Evolutionary conservation across 148 eudicot species (phyloP).

Genomic region (Pouteria glomerata): DNA sequence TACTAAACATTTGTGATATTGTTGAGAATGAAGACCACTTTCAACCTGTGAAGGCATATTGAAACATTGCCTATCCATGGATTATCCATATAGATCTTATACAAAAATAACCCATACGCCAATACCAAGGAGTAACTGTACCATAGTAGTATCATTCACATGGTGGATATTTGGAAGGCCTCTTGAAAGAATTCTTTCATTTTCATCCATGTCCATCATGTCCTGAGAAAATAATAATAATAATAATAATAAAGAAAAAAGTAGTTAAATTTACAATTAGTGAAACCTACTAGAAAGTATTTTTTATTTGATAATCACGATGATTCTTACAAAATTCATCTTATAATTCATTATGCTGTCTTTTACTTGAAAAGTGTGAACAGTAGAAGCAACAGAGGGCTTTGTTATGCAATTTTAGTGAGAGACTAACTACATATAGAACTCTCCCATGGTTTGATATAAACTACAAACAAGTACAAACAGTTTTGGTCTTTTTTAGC

Average conservation of each 20-base stretch:
- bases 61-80: not conserved
- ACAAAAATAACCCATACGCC: too few relatives aligned
- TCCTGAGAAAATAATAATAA: slow-evolving; percentile 43
- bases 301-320: not conserved
- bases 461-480: not conserved
- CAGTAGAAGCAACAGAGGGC: not conserved
- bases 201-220: slow-evolving; percentile 82
- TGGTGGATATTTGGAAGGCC: slow-evolving; percentile 76
- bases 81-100: too few relatives aligned
- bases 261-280: slow-evolving; percentile 4
- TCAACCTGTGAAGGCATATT: not conserved
- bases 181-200: slow-evolving; percentile 63
- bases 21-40: not conserved
- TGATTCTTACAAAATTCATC: not conserved
- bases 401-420: not conserved
- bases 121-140: slow-evolving; percentile 18
- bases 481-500: not conserved
- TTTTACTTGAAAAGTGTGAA: not conserved
- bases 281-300: slow-evolving; percentile 1
- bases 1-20: not conserved
- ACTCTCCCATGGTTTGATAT: not conserved
- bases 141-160: slow-evolving; percentile 71
- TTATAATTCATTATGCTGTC: not conserved
- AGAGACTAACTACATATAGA: not conserved
- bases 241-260: too few relatives aligned